These are phyloP conservation scores for Kuraishia ogatae DNA, from an alignment of 805 yeast genomes.

Conservation along the genomic window DNA sequence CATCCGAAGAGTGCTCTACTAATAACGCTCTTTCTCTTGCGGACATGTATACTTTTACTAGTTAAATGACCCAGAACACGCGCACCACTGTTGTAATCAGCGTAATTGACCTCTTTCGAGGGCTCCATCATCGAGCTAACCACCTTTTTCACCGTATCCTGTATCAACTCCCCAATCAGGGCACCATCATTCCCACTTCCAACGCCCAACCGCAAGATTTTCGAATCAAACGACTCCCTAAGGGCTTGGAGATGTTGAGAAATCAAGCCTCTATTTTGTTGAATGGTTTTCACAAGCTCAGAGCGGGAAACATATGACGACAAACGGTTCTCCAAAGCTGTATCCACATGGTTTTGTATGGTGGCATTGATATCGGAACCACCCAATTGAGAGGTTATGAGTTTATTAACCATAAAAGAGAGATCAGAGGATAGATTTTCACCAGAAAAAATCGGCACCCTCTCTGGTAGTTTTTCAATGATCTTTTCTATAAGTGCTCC, in stretches of 20 bases:
- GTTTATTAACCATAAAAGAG: background rate
- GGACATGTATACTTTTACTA: background rate
- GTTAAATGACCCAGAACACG: background rate
- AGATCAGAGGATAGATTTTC: background rate
- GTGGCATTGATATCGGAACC: background rate
- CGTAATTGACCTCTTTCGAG: background rate
- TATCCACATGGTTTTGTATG: background rate
- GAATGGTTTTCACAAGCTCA: background rate
- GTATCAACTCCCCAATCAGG: background rate
- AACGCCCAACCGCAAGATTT: too few relatives aligned
- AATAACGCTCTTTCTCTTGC: background rate
- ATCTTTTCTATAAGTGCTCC: background rate
- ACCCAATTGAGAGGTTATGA: background rate
- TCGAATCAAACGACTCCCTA: background rate
- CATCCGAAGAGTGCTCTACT: background rate
- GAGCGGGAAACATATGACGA: background rate
- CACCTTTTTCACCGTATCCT: background rate
- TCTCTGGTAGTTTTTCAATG: background rate
- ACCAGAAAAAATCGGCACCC: background rate
- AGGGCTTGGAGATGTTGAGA: background rate
- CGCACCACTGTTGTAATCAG: background rate
- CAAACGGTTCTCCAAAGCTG: background rate
- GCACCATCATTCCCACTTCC: background rate
- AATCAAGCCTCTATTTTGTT: background rate
- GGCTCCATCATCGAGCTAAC: background rate